Percentiles rank a stretch among this genome's conserved stretches.
These are phyloP conservation scores for Saccharomycopsis olivae DNA, from an alignment of 805 yeast species.

Conservation along the genomic window DNA sequence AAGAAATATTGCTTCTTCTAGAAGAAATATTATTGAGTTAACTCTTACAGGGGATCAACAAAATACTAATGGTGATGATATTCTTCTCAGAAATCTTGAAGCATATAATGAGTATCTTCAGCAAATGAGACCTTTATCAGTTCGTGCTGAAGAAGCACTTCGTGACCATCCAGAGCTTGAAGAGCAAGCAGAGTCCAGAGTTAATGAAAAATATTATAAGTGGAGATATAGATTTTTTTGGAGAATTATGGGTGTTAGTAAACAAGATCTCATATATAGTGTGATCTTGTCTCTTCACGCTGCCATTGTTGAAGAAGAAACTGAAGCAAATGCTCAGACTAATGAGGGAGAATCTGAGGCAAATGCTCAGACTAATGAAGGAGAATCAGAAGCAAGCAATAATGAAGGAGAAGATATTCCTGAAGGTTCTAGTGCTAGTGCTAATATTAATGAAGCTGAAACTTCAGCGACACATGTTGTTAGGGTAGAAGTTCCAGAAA, in stretches of 20 bases:
- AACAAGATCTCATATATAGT: constrained; percentile 39
- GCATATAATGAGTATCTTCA: constrained; percentile 11
- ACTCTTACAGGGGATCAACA: neutral
- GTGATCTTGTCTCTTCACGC: no score
- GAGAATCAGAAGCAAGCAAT: neutral
- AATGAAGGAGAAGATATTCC: neutral
- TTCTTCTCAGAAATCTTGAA: constrained; percentile 24
- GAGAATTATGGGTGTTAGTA: constrained; percentile 45
- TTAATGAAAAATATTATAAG: constrained; percentile 24
- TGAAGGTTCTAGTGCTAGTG: neutral
- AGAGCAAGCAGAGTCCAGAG: constrained; percentile 30
- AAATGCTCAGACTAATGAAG: neutral
- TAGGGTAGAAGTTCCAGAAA: no score
- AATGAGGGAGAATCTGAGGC: neutral
- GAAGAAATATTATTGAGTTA: neutral
- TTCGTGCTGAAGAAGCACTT: constrained; percentile 32
- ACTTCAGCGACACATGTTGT: no score
- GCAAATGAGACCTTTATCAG: constrained; percentile 26
- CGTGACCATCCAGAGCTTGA: constrained; percentile 35
- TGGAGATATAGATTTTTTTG: constrained; percentile 34
- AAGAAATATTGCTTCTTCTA: constrained; percentile 20
- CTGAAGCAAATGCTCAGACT: neutral
- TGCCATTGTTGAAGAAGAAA: constrained; percentile 26
- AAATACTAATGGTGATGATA: constrained; percentile 20
- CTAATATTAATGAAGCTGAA: neutral